phyloP scores from a whole-genome alignment of 2,329 filamentous ascomycete species.

The Fusarium torulosum region DNA sequence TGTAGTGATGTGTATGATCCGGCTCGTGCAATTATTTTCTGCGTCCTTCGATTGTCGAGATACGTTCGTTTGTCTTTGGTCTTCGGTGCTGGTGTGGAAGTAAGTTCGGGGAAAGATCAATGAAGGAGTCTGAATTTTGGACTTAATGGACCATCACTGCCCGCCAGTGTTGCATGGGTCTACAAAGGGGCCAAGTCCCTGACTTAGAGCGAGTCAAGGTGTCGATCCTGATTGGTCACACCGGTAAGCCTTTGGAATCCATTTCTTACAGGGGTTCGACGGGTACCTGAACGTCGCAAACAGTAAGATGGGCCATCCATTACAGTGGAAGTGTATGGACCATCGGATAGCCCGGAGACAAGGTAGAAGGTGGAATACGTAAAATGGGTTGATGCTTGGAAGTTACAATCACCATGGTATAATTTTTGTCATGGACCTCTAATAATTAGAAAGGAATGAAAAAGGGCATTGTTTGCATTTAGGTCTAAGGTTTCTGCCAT shows the following conservation, averaged over 20 bases:
- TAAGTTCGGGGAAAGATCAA: neutral
- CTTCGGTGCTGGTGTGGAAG: slow-evolving; percentile 7
- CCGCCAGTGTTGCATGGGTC: slow-evolving; percentile 6
- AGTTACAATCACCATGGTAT: neutral
- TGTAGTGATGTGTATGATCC: neutral
- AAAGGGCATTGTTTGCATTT: slow-evolving; percentile 41
- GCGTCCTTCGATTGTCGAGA: neutral
- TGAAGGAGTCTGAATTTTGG: neutral
- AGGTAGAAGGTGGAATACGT: slow-evolving; percentile 5
- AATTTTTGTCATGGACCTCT: too few relatives aligned
- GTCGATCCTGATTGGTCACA: slow-evolving; percentile 23
- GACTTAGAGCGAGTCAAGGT: slow-evolving; percentile 6
- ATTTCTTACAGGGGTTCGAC: slow-evolving; percentile 24
- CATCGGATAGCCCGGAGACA: slow-evolving; percentile 28
- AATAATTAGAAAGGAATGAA: neutral
- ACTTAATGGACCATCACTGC: slow-evolving; percentile 20
- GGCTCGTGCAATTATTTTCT: neutral
- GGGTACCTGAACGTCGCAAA: slow-evolving; percentile 26
- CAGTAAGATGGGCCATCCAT: slow-evolving; percentile 15
- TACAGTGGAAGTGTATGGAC: slow-evolving; percentile 7
- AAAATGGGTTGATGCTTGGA: slow-evolving; percentile 9
- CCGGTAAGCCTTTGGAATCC: slow-evolving; percentile 1
- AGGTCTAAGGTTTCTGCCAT: slow-evolving; percentile 44
- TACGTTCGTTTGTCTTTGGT: neutral
- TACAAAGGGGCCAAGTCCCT: slow-evolving; percentile 35